These are phyloP conservation scores for Pseudogymnoascus sp. DNA, from an alignment of 2,329 filamentous ascomycete species.

Conservation along the genomic window DNA sequence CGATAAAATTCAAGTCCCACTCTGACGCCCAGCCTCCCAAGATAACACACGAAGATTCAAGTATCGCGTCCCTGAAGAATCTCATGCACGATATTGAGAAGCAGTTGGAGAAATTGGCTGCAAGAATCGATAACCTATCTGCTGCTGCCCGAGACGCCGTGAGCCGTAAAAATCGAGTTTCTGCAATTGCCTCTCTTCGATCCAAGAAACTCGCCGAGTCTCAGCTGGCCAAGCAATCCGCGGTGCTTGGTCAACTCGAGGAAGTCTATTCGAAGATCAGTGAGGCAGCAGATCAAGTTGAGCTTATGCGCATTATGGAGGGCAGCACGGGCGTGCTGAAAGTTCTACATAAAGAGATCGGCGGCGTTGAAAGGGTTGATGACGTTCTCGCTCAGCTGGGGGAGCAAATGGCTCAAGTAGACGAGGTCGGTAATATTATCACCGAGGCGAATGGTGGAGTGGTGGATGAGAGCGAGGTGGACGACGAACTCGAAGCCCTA, in stretches of 20 bases:
- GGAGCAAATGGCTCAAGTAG: constrained; percentile 72
- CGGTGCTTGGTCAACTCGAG: constrained; percentile 74
- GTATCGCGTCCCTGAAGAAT: constrained; percentile 77
- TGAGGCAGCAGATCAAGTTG: constrained; percentile 76
- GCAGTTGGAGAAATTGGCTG: constrained; percentile 61
- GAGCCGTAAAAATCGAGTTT: constrained; percentile 62
- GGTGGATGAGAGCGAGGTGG: constrained; percentile 77
- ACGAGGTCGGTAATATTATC: constrained; percentile 75
- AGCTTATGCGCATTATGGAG: constrained; percentile 77
- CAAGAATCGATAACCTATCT: constrained; percentile 60
- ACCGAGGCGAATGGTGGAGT: constrained; percentile 49
- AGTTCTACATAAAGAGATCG: constrained; percentile 67
- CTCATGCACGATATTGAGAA: constrained; percentile 68
- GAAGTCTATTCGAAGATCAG: constrained; percentile 77
- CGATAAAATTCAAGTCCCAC: constrained; percentile 64
- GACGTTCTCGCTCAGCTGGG: constrained; percentile 67
- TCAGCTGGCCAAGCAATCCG: constrained; percentile 63
- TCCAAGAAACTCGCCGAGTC: constrained; percentile 77
- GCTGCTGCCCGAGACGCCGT: constrained; percentile 64
- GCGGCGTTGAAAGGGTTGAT: constrained; percentile 69
- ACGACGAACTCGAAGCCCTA: constrained; percentile 77
- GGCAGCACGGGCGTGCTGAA: constrained; percentile 66
- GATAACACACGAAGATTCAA: constrained; percentile 72
- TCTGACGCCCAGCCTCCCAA: constrained; percentile 36
- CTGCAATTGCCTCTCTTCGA: constrained; percentile 71